Evolutionary conservation across 805 yeast genomes (phyloP), one percentile per base, ranked within the genome.

Genomic region (Saccharomycopsis babjevae): DNA sequence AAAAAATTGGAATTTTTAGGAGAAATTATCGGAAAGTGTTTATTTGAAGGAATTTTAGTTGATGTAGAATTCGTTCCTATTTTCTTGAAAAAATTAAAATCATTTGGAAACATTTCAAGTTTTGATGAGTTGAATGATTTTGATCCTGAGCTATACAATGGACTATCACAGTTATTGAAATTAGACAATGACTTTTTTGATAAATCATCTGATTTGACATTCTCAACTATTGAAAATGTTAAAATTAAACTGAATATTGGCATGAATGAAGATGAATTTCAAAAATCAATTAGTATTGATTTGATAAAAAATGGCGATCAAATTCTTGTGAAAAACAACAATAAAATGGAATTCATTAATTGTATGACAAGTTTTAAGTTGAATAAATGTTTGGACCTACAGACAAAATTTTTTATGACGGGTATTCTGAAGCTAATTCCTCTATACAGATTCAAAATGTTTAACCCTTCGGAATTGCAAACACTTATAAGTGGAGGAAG

Each of bases 21-120:
- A 0, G 84, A 79, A 74, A 76, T 91, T 5, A 77, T 93, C 54
- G 99, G 97, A 0, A 93, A 91, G 69, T 92, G 97, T 68, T 74
- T 93, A 2, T 90, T 89, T 69, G 96, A 89, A 60, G 84, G 84
- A 58, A 85, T 91, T 3, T 75, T 93, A 64, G 82, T 93, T 7
- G 96, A 92, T 71, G 81, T 89, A 28, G 80, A 84, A 18, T 92
- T 93, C 78, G 91, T 97, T 0, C 88, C 93, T 1, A 89, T 90
- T 65, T 93, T 93, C 68, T 71, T 94, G 52, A 83, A 79, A 71
- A 83, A 88, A 68, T 83, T 93, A 85, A 75, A 80, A 57, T 71
- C 77, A 15, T 67, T 67, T 8, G 67, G 74, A 0, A 77, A 75
- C 39, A 72, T 71, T 70, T 84, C 78, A 66, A 82, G 92, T 0